Percentiles rank a stretch among this genome's conserved stretches.
Conservation (phyloP, 257 asterid genomes). For the Linaria vulgaris region DNA sequence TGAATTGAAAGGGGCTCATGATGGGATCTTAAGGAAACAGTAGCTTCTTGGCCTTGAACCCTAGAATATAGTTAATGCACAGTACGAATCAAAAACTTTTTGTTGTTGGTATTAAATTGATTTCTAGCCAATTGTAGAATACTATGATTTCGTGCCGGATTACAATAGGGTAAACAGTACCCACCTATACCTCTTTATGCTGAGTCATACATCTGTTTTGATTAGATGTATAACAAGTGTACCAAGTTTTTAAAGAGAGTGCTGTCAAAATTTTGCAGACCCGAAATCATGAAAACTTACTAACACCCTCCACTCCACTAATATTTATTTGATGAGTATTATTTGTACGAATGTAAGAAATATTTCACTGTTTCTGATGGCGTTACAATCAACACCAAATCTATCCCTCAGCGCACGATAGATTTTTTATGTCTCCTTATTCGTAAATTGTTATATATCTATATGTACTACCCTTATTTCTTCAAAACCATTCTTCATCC, state of each 20-base stretch:
- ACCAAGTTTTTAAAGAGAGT: conserved; percentile 25
- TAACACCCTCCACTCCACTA: background rate
- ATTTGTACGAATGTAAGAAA: background rate
- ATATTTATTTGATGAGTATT: too few species aligned
- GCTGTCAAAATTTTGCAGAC: conserved; percentile 19
- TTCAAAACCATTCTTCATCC: too few species aligned
- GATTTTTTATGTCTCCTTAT: conserved; percentile 47
- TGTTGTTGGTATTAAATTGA: background rate
- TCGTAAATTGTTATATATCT: too few species aligned
- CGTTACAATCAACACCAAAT: conserved; percentile 32
- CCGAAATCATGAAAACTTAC: conserved; percentile 7
- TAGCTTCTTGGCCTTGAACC: too few species aligned
- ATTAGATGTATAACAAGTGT: conserved; percentile 46
- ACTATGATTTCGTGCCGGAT: conserved; percentile 25
- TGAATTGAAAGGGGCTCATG: too few species aligned
- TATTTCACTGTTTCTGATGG: conserved; percentile 16
- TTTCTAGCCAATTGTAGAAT: conserved; percentile 22
- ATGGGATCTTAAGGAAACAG: too few species aligned
- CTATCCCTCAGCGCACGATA: conserved; percentile 31
- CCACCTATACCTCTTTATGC: conserved; percentile 21
- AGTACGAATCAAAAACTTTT: background rate
- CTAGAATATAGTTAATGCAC: background rate
- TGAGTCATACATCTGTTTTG: conserved; percentile 50
- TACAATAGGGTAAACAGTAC: conserved; percentile 22
- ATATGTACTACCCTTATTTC: too few species aligned